Evolutionary conservation across 2,329 filamentous ascomycete genomes (phyloP), one percentile per base, ranked within the genome.

Genomic region (Hypoxylon sp.): DNA sequence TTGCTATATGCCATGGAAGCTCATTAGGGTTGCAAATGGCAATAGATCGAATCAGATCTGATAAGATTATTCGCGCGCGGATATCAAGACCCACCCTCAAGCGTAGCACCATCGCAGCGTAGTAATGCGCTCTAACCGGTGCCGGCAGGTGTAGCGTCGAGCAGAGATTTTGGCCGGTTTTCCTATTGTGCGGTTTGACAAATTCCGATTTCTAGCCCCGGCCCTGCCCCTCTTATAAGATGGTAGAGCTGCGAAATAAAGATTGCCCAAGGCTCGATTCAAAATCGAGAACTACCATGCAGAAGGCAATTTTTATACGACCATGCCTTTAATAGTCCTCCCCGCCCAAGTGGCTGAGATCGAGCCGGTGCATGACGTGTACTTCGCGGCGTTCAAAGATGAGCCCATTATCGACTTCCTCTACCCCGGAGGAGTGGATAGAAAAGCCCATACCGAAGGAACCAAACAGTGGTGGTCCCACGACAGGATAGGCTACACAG

Each of bases 361-460:
- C 22, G 67, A 70, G 45, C 58, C 61, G 1, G 52, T 71, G 6
- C 72, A 70, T 46, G 68, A 75, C 42, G 71, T 72, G 12, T 73
- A 73, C 28, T 72, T 75, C 44, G 64, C 59, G 22, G 69, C 71
- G 2, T 75, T 75, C 57, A 63, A 70, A 42, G 33, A 68, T 26
- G 70, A 71, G 32, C 62, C 69, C 11, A 64, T 64, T 22, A 33
- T 59, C 14, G 44, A 64, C 14, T 62, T 59, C 28, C 48, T 64
- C 24, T 64, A 64, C 24, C 65, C 65, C n/a, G 5, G 61, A 55
- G 61, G 65, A 8, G 61, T 67, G 9, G 65, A 67, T 36, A 57
- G 65, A 18, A 33, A 61, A 30, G 61, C 65, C 3, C 65, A 67
- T 28, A 62, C 61, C 2, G 56, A 64, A 33, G 65, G 61, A 3